Conservation (phyloP, 2,329 filamentous ascomycete genomes). For the Phyllosticta paracitricarpa region DNA sequence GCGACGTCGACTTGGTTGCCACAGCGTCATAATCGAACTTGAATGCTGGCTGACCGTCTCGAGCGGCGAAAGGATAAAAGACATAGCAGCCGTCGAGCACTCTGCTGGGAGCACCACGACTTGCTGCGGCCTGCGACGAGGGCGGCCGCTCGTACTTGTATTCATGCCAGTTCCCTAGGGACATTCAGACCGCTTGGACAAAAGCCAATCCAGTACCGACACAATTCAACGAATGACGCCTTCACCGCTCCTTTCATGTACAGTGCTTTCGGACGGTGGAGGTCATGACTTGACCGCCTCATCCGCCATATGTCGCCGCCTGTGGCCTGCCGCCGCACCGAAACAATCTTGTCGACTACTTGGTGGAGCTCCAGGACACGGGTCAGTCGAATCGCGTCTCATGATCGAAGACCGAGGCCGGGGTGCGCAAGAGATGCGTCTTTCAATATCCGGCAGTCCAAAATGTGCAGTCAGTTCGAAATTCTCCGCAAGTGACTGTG, state of each 20-base stretch:
- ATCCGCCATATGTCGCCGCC: not conserved
- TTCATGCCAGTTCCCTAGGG: slow-evolving; percentile 8
- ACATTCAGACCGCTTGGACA: not conserved
- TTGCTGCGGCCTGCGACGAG: slow-evolving; percentile 1
- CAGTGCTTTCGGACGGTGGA: not conserved
- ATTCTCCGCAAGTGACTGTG: not conserved
- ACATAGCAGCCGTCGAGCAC: not conserved
- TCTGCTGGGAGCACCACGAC: not conserved
- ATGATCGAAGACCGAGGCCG: not conserved
- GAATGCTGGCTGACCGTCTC: not conserved
- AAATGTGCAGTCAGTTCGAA: not conserved
- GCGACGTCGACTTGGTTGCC: not conserved
- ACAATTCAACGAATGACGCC: not conserved
- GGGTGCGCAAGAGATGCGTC: not conserved
- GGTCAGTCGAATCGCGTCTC: not conserved
- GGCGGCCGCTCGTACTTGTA: slow-evolving; percentile 8
- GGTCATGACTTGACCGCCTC: not conserved
- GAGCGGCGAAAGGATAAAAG: not conserved
- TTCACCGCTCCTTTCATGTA: not conserved
- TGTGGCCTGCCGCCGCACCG: not conserved
- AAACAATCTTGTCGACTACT: not conserved
- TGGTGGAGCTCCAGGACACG: not conserved
- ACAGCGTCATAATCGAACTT: not conserved
- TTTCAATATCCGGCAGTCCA: not conserved
- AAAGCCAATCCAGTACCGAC: not conserved